Percentiles rank a stretch among this genome's conserved stretches.
These are phyloP conservation scores for Cnidoscolus chayamansa DNA, from an alignment of 441 rosid species.

Conservation along the genomic window DNA sequence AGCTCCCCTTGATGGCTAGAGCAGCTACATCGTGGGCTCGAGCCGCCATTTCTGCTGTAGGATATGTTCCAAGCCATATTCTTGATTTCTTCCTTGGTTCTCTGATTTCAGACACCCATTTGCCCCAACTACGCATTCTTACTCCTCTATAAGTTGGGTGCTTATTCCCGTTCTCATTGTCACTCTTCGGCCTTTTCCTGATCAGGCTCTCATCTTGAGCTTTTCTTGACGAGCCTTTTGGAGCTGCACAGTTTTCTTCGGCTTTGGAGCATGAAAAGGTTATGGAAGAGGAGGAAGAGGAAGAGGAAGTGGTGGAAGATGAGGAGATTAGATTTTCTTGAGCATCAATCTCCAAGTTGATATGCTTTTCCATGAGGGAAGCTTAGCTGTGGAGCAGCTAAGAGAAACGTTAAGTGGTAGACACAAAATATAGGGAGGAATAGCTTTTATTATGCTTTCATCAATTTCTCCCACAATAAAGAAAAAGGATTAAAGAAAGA, in stretches of 20 bases:
- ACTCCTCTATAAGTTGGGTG: slow-evolving; percentile 65
- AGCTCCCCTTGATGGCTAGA: slow-evolving; percentile 62
- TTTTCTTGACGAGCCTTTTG: slow-evolving; percentile 26
- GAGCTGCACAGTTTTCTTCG: slow-evolving; percentile 30
- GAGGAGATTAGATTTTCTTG: slow-evolving; percentile 25
- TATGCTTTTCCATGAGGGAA: slow-evolving; percentile 38
- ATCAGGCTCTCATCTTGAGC: background rate
- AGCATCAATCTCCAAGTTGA: slow-evolving; percentile 46
- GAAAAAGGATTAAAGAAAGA: background rate
- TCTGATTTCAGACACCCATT: slow-evolving; percentile 81
- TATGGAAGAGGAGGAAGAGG: slow-evolving; percentile 27
- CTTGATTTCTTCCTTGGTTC: slow-evolving; percentile 75
- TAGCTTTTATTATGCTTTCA: slow-evolving; percentile 27
- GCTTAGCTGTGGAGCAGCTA: slow-evolving; percentile 5
- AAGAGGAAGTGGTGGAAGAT: slow-evolving; percentile 24
- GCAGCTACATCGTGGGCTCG: slow-evolving; percentile 81
- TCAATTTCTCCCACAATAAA: background rate
- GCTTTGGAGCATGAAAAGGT: slow-evolving; percentile 17
- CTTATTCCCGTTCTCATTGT: slow-evolving; percentile 24
- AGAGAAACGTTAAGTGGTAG: slow-evolving; percentile 30
- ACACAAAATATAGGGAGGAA: slow-evolving; percentile 28
- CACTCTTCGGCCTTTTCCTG: slow-evolving; percentile 28
- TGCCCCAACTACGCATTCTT: slow-evolving; percentile 74
- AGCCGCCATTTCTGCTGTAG: slow-evolving; percentile 76
- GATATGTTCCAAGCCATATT: slow-evolving; percentile 79